Base-by-base conservation (phyloP, 305 asterid species). In the Fraxinus nigra region DNA sequence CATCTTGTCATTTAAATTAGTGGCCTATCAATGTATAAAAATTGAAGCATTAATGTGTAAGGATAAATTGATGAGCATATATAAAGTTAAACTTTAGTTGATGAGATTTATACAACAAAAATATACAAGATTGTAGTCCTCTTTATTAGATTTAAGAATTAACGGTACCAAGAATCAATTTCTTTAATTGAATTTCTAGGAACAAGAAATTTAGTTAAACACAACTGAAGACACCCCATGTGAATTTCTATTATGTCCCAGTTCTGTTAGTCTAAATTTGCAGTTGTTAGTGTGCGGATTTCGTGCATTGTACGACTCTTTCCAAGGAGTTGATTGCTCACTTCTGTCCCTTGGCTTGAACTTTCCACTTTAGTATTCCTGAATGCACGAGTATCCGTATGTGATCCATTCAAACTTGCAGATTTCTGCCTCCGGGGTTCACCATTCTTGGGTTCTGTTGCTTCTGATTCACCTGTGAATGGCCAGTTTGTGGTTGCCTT, bases 331-430 rank as follows among this genome's bases (percentile, higher is more conserved):
- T 95, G 97, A 87, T 89, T 90, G 88, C 92, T 92, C 4, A 94
- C 94, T 86, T 94, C 97, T 37, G 93, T 90, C 85, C 98, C 98
- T 81, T 91, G 97, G 87, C 98, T 95, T 54, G 98, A 92, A 87
- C 98, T 43, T 43, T 34, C 37, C 37, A 34, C 37, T 34, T 34
- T 5, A 34, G 37, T 34, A 34, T 13, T 94, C 37, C 97, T 98
- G 20, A 95, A 93, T 83, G 92, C 97, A 78, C 97, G 90, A 75
- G 93, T 96, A 87, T 94, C 97, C 34, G 96, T 96, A 85, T 94
- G 97, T 48, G 97, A 95, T 38, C 98, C 97, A 0, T 95, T 93
- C 90, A 94, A 88, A 87, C 95, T 93, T 13, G 90, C 84, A 51
- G 98, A 89, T 84, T 90, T 92, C 90, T 92, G 78, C 93, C 93